phyloP scores from a whole-genome alignment of 2,329 filamentous ascomycete species.

The Colletotrichum sp. region DNA sequence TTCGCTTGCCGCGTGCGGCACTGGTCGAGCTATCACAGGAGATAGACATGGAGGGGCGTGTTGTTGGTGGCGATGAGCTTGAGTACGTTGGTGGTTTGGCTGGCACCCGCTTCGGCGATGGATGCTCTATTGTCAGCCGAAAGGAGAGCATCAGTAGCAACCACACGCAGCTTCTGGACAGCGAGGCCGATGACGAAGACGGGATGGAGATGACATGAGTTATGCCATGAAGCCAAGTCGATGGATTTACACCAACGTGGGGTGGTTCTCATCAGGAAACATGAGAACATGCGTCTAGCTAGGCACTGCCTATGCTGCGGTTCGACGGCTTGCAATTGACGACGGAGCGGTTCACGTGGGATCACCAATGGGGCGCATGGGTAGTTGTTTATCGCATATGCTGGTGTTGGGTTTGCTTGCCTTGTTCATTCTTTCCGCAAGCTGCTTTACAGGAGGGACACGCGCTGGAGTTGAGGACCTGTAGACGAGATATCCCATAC shows the following conservation, averaged over 20 bases:
- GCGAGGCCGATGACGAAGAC: conserved; percentile 65
- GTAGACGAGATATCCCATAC: conserved; percentile 15
- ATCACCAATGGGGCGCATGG: neutral
- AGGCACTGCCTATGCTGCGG: neutral
- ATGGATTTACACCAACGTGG: neutral
- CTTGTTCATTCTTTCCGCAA: neutral
- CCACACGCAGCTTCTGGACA: conserved; percentile 61
- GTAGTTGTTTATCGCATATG: neutral
- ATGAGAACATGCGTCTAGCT: no score
- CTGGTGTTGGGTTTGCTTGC: neutral
- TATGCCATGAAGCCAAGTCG: neutral
- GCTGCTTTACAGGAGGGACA: neutral
- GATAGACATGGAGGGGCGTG: conserved; percentile 89
- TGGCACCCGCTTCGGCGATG: conserved; percentile 51
- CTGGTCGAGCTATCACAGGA: conserved; percentile 93
- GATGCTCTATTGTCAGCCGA: conserved; percentile 40
- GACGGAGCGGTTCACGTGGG: conserved; percentile 1
- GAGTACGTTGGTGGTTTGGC: conserved; percentile 58
- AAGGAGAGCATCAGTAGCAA: conserved; percentile 67
- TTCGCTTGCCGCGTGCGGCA: conserved; percentile 76
- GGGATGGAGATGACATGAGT: conserved; percentile 62
- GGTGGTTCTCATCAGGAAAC: neutral
- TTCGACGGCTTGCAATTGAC: neutral
- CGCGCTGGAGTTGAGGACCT: neutral
- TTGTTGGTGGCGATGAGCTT: conserved; percentile 87